A percentile compares a stretch with the other conserved stretches of the same genome.
Evolutionary conservation across 2,329 filamentous ascomycete genomes (phyloP).

Genomic region (Calonectria crousiana): DNA sequence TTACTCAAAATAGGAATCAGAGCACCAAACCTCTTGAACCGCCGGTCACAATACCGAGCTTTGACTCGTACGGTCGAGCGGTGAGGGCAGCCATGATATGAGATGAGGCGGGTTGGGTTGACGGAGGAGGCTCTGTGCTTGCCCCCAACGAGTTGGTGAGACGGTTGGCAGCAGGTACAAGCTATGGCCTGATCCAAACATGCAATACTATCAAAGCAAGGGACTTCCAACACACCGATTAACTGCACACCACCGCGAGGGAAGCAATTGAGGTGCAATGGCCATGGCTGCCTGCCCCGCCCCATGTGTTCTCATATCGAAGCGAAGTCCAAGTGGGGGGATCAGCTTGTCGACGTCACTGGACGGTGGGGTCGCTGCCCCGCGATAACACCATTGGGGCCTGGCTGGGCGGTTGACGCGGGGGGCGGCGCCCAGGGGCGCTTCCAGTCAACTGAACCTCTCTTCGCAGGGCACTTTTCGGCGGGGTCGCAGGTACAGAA

Average conservation of each 20-base stretch:
- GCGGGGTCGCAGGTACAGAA: background rate
- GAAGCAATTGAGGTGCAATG: background rate
- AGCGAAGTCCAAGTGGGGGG: constrained; percentile 26
- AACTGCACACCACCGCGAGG: background rate
- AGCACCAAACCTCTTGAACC: constrained; percentile 48
- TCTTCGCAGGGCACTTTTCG: background rate
- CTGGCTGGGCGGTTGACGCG: background rate
- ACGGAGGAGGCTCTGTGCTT: background rate
- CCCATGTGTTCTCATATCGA: background rate
- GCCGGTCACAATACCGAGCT: constrained; percentile 51
- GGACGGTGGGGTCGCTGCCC: constrained; percentile 32
- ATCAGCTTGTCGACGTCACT: constrained; percentile 18
- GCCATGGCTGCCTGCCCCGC: background rate
- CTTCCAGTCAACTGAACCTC: background rate
- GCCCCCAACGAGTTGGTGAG: background rate
- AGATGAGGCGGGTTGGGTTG: background rate
- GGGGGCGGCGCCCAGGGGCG: background rate
- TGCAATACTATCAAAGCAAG: background rate
- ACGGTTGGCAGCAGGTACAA: background rate
- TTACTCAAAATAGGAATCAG: background rate
- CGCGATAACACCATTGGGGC: constrained; percentile 12
- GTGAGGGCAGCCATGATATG: constrained; percentile 35
- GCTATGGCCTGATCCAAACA: background rate
- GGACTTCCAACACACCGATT: background rate
- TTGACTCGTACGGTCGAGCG: constrained; percentile 46